Evolutionary conservation across 2,329 filamentous ascomycete species (phyloP).

Genomic region (Cadophora sp.): DNA sequence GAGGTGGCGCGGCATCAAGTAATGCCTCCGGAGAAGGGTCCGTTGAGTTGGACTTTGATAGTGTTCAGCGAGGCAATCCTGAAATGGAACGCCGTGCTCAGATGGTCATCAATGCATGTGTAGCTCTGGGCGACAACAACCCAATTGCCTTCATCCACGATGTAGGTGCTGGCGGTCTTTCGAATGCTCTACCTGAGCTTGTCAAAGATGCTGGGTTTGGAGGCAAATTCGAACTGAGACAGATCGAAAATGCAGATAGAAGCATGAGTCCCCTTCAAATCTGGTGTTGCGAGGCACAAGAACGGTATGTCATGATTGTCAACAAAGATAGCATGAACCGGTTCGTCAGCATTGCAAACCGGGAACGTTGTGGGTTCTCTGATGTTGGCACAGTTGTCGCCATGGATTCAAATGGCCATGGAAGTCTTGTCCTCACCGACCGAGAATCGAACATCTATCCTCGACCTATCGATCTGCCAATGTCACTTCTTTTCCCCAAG

Average conservation of each 20-base stretch:
- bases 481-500: constrained; percentile 88
- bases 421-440: constrained; percentile 82
- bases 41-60: constrained; percentile 94
- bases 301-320: constrained; percentile 92
- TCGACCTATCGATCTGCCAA: constrained; percentile 85
- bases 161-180: constrained; percentile 90
- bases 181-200: constrained; percentile 83
- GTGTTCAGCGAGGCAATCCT: constrained; percentile 95
- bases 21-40: constrained; percentile 87
- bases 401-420: constrained; percentile 65
- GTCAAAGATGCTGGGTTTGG: constrained; percentile 92
- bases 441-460: constrained; percentile 77
- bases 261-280: constrained; percentile 97
- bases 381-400: constrained; percentile 81
- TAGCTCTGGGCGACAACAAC: constrained; percentile 80
- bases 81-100: constrained; percentile 95
- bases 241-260: constrained; percentile 87
- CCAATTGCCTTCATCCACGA: constrained; percentile 98
- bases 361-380: constrained; percentile 92
- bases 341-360: constrained; percentile 72
- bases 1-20: constrained; percentile 93
- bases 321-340: constrained; percentile 80
- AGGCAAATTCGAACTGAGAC: constrained; percentile 91
- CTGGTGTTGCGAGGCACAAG: constrained; percentile 97
- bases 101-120: constrained; percentile 97